phyloP scores from a whole-genome alignment of 257 asterid genomes.

The Hygrophila difformis region DNA sequence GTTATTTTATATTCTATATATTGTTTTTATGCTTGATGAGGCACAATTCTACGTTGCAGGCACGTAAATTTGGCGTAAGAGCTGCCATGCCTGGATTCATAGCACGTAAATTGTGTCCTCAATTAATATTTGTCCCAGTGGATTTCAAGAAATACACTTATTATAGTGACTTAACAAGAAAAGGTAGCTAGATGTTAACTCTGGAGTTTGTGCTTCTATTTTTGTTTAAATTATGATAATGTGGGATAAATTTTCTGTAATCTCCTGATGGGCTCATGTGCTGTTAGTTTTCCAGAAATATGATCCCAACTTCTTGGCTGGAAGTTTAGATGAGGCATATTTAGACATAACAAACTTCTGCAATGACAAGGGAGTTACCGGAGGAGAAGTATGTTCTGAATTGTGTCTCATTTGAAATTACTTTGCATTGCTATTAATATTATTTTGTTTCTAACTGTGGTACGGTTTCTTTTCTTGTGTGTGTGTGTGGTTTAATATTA shows the following conservation, averaged over 20 bases:
- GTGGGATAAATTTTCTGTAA: constrained; percentile 14
- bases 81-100: constrained; percentile 99
- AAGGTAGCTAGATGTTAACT: constrained; percentile 39
- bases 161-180: constrained; percentile 74
- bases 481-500: background rate
- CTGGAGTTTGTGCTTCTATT: constrained; percentile 4
- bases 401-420: constrained; percentile 7
- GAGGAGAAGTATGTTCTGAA: constrained; percentile 61
- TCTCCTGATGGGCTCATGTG: constrained; percentile 15
- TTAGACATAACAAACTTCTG: constrained; percentile 78
- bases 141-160: constrained; percentile 83
- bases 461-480: constrained; percentile 18
- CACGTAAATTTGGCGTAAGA: constrained; percentile 88
- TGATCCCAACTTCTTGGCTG: constrained; percentile 72
- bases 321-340: constrained; percentile 99
- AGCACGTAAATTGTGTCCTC: constrained; percentile 84
- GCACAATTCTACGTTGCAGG: constrained; percentile 42
- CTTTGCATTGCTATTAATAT: background rate
- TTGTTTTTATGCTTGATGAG: constrained; percentile 10
- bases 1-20: background rate
- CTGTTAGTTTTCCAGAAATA: constrained; percentile 65
- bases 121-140: constrained; percentile 62
- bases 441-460: constrained; percentile 1
- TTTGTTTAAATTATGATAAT: background rate
- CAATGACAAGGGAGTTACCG: constrained; percentile 52